phyloP scores from a whole-genome alignment of 306 rosid genomes.

The Cyamopsis tetragonoloba region DNA sequence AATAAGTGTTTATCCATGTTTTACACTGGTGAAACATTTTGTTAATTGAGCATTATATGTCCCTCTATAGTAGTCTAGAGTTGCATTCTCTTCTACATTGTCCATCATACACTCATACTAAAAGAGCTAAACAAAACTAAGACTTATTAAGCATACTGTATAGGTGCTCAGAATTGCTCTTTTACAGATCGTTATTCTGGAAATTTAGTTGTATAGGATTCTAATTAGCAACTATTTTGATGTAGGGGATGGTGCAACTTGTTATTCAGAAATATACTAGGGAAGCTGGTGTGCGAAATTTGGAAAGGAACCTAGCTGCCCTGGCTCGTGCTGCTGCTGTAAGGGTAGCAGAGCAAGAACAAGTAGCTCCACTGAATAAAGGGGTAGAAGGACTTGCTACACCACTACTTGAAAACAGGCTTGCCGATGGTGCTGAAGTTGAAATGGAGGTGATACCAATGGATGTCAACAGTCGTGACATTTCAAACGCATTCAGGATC shows the following conservation, averaged over 20 bases:
- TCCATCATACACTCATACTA: slow-evolving; percentile 1
- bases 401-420: slow-evolving; percentile 82
- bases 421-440: slow-evolving; percentile 81
- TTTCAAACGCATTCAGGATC: slow-evolving; percentile 62
- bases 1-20: slow-evolving; percentile 13
- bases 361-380: slow-evolving; percentile 56
- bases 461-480: slow-evolving; percentile 69
- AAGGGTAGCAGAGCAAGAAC: slow-evolving; percentile 86
- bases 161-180: slow-evolving; percentile 11
- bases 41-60: slow-evolving; percentile 11
- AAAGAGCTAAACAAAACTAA: neutral
- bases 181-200: neutral
- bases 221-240: slow-evolving; percentile 30
- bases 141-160: neutral
- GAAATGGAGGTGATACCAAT: slow-evolving; percentile 98
- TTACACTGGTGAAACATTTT: neutral
- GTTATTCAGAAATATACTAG: slow-evolving; percentile 90
- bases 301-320: slow-evolving; percentile 87
- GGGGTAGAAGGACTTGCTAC: slow-evolving; percentile 68
- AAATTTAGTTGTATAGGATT: slow-evolving; percentile 16
- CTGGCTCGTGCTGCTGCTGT: slow-evolving; percentile 99
- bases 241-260: slow-evolving; percentile 77
- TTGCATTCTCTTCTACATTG: neutral
- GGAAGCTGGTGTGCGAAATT: slow-evolving; percentile 96
- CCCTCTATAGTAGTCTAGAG: slow-evolving; percentile 8